Percentiles rank a stretch among this genome's conserved stretches.
Conservation (phyloP, 495 filamentous ascomycete genomes). For the Extremus antarcticus region DNA sequence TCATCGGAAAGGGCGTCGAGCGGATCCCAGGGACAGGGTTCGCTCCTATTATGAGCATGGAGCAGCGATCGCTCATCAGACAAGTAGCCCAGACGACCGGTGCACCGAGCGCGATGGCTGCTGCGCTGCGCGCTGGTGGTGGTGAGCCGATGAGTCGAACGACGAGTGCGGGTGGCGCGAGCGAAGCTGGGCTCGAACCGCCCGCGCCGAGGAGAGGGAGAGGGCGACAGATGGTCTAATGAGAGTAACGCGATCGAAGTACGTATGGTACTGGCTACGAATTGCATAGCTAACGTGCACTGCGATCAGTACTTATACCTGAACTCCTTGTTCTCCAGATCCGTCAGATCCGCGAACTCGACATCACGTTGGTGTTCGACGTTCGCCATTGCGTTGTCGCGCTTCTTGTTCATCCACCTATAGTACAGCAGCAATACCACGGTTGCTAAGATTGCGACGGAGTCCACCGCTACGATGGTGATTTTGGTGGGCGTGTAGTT, state of each 20-base stretch:
- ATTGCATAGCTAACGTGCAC: too few species aligned
- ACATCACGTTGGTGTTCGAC: background rate
- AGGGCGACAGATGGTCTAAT: conserved; percentile 3
- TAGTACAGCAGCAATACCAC: background rate
- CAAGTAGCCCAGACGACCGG: background rate
- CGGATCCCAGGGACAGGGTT: conserved; percentile 8
- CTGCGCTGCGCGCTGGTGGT: conserved; percentile 3
- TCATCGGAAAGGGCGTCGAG: conserved; percentile 10
- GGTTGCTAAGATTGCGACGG: background rate
- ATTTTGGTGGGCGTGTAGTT: conserved; percentile 22
- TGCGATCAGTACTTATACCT: conserved; percentile 7
- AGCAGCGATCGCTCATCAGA: background rate
- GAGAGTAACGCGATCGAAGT: background rate
- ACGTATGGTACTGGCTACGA: too few species aligned
- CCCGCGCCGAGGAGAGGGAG: conserved; percentile 1
- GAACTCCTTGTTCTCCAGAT: conserved; percentile 14
- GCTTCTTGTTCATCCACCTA: conserved; percentile 9
- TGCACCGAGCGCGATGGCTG: conserved; percentile 6
- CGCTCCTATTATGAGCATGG: conserved; percentile 1
- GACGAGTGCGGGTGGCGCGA: conserved; percentile 14
- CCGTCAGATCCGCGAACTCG: conserved; percentile 16
- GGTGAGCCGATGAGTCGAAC: conserved; percentile 8
- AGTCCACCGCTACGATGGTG: conserved; percentile 9
- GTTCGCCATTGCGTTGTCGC: background rate
- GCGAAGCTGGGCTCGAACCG: conserved; percentile 5